Percentiles rank a stretch among this genome's conserved stretches.
Evolutionary conservation across 169 alveolate species (phyloP).

Genomic region (Neospora caninum): DNA sequence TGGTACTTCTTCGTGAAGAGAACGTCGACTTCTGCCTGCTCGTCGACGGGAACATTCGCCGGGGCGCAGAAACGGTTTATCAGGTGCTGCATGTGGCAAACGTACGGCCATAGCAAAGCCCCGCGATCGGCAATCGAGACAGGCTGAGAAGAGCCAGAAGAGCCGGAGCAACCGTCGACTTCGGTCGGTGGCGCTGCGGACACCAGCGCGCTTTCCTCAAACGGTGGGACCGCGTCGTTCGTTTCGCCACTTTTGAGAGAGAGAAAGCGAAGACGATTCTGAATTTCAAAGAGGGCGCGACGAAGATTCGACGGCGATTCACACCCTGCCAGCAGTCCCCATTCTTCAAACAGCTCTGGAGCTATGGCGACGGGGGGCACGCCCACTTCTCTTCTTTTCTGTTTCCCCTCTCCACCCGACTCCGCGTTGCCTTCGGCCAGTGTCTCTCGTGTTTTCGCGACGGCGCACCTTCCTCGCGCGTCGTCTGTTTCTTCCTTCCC

Average conservation of each 20-base stretch:
- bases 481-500: not conserved
- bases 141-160: not conserved
- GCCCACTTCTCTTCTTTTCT: not conserved
- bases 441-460: no score
- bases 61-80: slow-evolving; percentile 34
- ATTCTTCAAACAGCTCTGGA: not conserved
- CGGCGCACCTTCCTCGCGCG: not conserved
- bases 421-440: no score
- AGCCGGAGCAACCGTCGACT: not conserved
- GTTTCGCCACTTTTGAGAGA: not conserved
- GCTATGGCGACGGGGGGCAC: not conserved
- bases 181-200: not conserved
- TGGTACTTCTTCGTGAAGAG: not conserved
- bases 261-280: not conserved
- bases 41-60: not conserved
- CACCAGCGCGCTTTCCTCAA: not conserved
- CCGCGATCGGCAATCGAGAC: not conserved
- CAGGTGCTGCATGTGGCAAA: slow-evolving; percentile 9
- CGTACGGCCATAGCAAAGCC: not conserved
- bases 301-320: slow-evolving; percentile 29
- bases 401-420: not conserved
- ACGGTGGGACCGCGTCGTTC: not conserved
- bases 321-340: slow-evolving; percentile 8
- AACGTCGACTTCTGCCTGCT: not conserved
- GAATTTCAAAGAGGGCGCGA: slow-evolving; percentile 37